Conservation (phyloP, 2,329 filamentous ascomycete genomes). For the Neurospora sp. region DNA sequence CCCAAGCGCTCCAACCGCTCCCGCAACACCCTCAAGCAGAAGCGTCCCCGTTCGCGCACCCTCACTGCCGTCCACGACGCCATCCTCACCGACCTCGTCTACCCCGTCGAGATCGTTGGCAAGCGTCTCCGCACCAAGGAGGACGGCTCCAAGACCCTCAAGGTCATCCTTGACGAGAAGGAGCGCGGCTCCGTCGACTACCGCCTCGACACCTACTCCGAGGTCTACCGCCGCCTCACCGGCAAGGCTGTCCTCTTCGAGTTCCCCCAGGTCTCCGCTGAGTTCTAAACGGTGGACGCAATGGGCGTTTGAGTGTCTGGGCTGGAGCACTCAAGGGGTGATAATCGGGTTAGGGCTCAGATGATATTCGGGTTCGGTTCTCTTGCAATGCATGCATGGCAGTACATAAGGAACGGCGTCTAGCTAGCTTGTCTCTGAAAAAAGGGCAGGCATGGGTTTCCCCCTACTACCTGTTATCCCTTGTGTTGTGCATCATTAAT, state of each 20-base stretch:
- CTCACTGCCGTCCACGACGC: slow-evolving; percentile 98
- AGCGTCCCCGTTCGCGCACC: slow-evolving; percentile 95
- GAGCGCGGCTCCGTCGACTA: slow-evolving; percentile 99
- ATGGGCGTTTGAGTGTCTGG: slow-evolving; percentile 13
- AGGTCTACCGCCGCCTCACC: slow-evolving; percentile 97
- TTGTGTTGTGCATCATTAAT: neutral
- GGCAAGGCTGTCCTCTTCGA: slow-evolving; percentile 96
- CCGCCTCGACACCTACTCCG: slow-evolving; percentile 97
- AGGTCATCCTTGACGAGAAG: slow-evolving; percentile 99
- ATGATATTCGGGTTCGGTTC: slow-evolving; percentile 18
- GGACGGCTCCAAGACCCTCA: slow-evolving; percentile 96
- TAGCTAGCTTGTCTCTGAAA: slow-evolving; percentile 20
- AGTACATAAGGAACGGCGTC: slow-evolving; percentile 22
- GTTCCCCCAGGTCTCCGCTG: slow-evolving; percentile 80
- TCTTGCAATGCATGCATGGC: slow-evolving; percentile 17
- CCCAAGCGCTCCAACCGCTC: slow-evolving; percentile 97
- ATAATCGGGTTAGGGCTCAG: slow-evolving; percentile 16
- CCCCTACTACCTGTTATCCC: neutral
- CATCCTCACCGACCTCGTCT: slow-evolving; percentile 96
- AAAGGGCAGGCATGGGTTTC: neutral
- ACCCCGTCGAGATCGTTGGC: slow-evolving; percentile 99
- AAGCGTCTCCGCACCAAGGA: slow-evolving; percentile 98
- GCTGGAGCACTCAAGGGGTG: slow-evolving; percentile 8
- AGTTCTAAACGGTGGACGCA: slow-evolving; percentile 54
- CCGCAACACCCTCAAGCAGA: slow-evolving; percentile 94